Conservation (phyloP, 495 filamentous ascomycete genomes). For the Daldinia caldariorum region DNA sequence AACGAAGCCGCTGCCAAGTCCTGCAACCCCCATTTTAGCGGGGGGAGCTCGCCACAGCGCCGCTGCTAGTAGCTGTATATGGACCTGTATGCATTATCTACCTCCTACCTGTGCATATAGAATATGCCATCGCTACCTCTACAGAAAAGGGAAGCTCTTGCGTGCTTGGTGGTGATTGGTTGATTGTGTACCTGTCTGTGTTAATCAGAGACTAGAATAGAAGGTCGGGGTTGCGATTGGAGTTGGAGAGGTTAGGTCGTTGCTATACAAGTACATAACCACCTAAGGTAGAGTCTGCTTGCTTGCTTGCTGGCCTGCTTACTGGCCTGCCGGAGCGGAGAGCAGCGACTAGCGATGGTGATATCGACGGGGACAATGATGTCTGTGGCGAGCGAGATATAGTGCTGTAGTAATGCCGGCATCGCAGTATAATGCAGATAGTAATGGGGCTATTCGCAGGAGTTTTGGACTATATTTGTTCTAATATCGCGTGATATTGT, state of each 20-base stretch:
- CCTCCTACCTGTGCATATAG: too few relatives aligned
- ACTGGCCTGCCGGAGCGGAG: neutral
- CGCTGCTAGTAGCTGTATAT: neutral
- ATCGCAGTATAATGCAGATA: constrained; percentile 9
- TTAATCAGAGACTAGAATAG: constrained; percentile 17
- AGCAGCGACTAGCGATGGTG: constrained; percentile 24
- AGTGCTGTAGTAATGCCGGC: constrained; percentile 10
- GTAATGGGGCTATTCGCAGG: neutral
- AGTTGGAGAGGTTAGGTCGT: too few relatives aligned
- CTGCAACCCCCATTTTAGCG: constrained; percentile 6
- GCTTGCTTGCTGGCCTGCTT: too few relatives aligned
- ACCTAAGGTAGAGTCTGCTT: too few relatives aligned
- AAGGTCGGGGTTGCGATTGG: neutral
- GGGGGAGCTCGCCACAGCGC: constrained; percentile 1
- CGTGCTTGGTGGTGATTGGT: constrained; percentile 15
- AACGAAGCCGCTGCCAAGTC: constrained; percentile 20
- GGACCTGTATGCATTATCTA: too few relatives aligned
- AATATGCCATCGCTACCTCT: neutral
- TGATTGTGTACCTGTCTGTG: constrained; percentile 5
- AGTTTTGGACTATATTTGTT: neutral
- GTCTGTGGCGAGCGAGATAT: constrained; percentile 8
- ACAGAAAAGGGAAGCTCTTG: constrained; percentile 3
- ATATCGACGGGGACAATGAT: constrained; percentile 27
- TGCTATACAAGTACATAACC: too few relatives aligned
- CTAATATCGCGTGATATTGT: neutral